Evolutionary conservation across 1,284 basidiomycete genomes (phyloP).

Genomic region (Ustilago bromivora): DNA sequence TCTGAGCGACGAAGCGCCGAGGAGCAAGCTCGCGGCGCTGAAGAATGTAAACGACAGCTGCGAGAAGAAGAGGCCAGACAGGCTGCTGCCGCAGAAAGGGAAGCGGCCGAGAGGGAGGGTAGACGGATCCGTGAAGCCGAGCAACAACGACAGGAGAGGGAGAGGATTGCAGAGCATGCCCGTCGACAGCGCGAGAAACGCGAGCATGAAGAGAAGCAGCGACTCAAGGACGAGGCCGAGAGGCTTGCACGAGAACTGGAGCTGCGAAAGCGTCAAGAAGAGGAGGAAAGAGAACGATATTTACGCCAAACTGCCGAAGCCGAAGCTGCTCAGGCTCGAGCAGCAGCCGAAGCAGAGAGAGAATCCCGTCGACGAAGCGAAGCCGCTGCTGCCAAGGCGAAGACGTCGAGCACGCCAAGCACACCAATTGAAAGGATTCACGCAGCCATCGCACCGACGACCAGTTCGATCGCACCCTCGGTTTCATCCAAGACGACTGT

Average conservation of each 20-base stretch:
- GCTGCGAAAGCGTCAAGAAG: slow-evolving; percentile 15
- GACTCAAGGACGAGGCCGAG: slow-evolving; percentile 22
- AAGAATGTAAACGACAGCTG: slow-evolving; percentile 26
- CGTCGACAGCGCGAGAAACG: slow-evolving; percentile 30
- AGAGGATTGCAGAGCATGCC: slow-evolving; percentile 36
- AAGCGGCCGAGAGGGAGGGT: slow-evolving; percentile 18
- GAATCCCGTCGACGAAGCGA: slow-evolving; percentile 16
- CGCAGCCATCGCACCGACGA: slow-evolving; percentile 12
- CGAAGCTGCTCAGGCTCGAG: slow-evolving; percentile 8
- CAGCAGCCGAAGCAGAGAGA: slow-evolving; percentile 3
- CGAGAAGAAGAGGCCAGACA: slow-evolving; percentile 31
- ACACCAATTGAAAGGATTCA: slow-evolving; percentile 20
- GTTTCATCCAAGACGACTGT: slow-evolving; percentile 36
- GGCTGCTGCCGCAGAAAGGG: slow-evolving; percentile 32
- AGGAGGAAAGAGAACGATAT: slow-evolving; percentile 12
- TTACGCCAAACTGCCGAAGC: slow-evolving; percentile 22
- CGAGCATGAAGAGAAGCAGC: slow-evolving; percentile 35
- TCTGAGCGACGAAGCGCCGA: slow-evolving; percentile 39
- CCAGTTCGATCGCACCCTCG: slow-evolving; percentile 28
- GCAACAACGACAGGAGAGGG: slow-evolving; percentile 38
- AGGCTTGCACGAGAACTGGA: slow-evolving; percentile 22
- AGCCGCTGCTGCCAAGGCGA: slow-evolving; percentile 1
- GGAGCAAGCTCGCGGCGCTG: slow-evolving; percentile 32
- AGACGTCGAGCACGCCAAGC: slow-evolving; percentile 7
- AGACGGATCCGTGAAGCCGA: slow-evolving; percentile 18